These are phyloP conservation scores for Mycena polygramma DNA, from an alignment of 768 basidiomycete species.

Conservation along the genomic window DNA sequence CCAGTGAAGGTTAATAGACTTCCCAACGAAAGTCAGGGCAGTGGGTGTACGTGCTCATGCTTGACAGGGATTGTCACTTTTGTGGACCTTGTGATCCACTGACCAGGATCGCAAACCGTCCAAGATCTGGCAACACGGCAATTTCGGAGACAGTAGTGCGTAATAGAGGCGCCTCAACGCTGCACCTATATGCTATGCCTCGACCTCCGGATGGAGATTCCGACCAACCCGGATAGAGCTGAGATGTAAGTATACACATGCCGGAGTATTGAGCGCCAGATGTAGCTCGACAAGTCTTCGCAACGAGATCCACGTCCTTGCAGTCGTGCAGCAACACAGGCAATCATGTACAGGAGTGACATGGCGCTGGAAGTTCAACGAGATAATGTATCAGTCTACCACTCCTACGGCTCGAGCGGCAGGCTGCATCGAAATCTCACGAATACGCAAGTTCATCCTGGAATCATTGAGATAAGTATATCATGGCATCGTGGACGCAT, in stretches of 20 bases:
- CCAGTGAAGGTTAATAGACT: slow-evolving; percentile 28
- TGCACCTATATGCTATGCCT: background rate
- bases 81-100: slow-evolving; percentile 4
- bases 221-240: slow-evolving; percentile 10
- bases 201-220: slow-evolving; percentile 2
- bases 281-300: slow-evolving; percentile 17
- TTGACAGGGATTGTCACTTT: slow-evolving; percentile 14
- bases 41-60: background rate
- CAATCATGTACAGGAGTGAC: background rate
- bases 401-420: background rate
- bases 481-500: background rate
- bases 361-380: slow-evolving; percentile 2
- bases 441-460: background rate
- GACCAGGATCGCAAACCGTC: background rate
- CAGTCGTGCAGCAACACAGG: background rate
- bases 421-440: background rate
- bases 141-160: slow-evolving; percentile 11
- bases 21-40: background rate
- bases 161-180: slow-evolving; percentile 7
- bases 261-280: background rate
- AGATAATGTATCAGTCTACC: slow-evolving; percentile 9
- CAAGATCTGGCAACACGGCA: background rate
- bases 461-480: background rate
- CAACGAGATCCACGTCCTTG: slow-evolving; percentile 21
- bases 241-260: background rate